phyloP scores from a whole-genome alignment of 2,329 filamentous ascomycete genomes.

The Orbilia brochopaga region DNA sequence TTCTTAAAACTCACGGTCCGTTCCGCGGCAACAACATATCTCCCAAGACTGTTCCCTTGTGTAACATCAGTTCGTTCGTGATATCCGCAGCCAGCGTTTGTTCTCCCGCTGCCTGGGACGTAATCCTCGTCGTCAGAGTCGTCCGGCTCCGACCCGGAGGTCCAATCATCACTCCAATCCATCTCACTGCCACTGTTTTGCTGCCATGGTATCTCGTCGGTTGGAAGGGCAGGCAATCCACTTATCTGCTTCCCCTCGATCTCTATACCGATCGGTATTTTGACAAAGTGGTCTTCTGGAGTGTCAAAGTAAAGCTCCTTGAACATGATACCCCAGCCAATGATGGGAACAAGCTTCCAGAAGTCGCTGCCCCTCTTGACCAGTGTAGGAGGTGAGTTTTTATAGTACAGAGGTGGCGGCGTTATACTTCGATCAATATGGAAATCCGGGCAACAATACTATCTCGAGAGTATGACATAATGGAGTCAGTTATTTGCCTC shows the following conservation, averaged over 20 bases:
- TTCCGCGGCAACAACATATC: background rate
- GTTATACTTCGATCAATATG: background rate
- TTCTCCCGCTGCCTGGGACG: background rate
- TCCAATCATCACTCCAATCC: too few species aligned
- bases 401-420: conserved; percentile 1
- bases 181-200: background rate
- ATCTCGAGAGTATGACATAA: too few species aligned
- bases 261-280: conserved; percentile 6
- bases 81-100: background rate
- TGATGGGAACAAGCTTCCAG: background rate
- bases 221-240: conserved; percentile 16
- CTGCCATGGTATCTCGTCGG: conserved; percentile 18
- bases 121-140: background rate
- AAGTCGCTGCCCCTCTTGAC: background rate
- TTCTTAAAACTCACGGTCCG: background rate
- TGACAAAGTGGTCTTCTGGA: background rate
- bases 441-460: background rate
- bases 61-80: background rate
- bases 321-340: conserved; percentile 1
- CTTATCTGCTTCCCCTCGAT: conserved; percentile 10
- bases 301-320: conserved; percentile 8
- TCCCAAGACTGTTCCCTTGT: background rate
- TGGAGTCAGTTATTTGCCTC: too few species aligned
- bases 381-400: background rate
- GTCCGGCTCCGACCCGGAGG: too few species aligned